Conservation (phyloP, 805 yeast genomes). For the Candida arabinofermentans region DNA sequence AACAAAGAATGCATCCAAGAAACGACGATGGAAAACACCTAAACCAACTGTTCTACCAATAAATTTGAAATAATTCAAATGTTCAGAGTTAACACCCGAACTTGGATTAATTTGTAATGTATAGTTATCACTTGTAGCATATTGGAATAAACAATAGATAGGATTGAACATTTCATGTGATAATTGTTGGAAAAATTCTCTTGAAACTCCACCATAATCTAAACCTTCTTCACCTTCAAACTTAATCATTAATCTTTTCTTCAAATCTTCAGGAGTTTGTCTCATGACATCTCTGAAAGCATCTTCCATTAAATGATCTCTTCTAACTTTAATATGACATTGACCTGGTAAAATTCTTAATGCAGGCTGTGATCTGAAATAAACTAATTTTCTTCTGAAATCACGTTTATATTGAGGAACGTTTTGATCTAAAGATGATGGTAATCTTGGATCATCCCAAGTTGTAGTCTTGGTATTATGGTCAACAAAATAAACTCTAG, state of each 20-base stretch:
- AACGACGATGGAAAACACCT: slow-evolving; percentile 97
- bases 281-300: slow-evolving; percentile 98
- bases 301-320: slow-evolving; percentile 95
- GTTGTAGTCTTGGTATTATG: slow-evolving; percentile 99
- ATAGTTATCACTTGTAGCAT: slow-evolving; percentile 96
- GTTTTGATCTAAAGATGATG: slow-evolving; percentile 94
- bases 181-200: slow-evolving; percentile 94
- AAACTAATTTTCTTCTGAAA: slow-evolving; percentile 94
- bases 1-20: slow-evolving; percentile 96
- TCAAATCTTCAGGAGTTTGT: slow-evolving; percentile 96
- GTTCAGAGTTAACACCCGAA: slow-evolving; percentile 96
- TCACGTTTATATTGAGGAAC: slow-evolving; percentile 99
- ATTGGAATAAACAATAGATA: slow-evolving; percentile 93
- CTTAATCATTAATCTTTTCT: slow-evolving; percentile 95
- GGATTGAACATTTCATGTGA: slow-evolving; percentile 99
- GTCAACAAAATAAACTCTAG: slow-evolving; percentile 97
- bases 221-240: slow-evolving; percentile 99
- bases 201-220: slow-evolving; percentile 98
- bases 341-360: slow-evolving; percentile 96
- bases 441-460: slow-evolving; percentile 99
- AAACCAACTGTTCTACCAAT: slow-evolving; percentile 98
- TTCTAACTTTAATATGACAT: slow-evolving; percentile 95
- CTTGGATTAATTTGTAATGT: slow-evolving; percentile 97
- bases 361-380: slow-evolving; percentile 98
- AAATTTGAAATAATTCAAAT: slow-evolving; percentile 94